Percentiles rank a stretch among this genome's conserved stretches.
phyloP scores from a whole-genome alignment of 441 rosid species.

The Populus hybrid region DNA sequence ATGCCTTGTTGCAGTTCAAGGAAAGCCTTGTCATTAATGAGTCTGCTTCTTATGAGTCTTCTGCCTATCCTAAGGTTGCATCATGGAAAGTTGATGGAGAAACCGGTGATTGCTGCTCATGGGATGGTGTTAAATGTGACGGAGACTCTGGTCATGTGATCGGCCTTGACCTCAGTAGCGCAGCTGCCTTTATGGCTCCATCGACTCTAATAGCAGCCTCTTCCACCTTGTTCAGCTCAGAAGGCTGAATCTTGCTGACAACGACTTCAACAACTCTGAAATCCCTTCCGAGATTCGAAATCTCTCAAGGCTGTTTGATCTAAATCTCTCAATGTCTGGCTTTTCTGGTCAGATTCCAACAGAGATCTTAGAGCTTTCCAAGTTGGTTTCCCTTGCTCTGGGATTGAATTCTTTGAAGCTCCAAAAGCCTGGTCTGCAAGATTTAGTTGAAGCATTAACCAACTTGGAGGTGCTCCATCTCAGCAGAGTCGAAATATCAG shows the following conservation, averaged over 20 bases:
- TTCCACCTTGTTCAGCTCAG: slow-evolving; percentile 21
- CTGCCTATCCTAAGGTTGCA: slow-evolving; percentile 5
- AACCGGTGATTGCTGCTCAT: slow-evolving; percentile 23
- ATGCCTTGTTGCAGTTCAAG: slow-evolving; percentile 27
- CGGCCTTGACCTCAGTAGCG: slow-evolving; percentile 15
- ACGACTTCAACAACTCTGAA: slow-evolving; percentile 12
- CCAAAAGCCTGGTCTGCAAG: background rate
- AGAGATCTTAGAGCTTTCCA: slow-evolving; percentile 12
- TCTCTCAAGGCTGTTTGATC: background rate
- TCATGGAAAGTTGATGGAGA: slow-evolving; percentile 8
- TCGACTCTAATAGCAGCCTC: slow-evolving; percentile 22
- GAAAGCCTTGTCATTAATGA: slow-evolving; percentile 6
- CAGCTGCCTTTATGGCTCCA: slow-evolving; percentile 22
- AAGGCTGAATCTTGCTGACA: slow-evolving; percentile 21
- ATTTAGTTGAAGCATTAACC: no score
- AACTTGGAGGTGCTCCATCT: no score
- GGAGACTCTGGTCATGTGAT: slow-evolving; percentile 23
- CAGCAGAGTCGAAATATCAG: no score
- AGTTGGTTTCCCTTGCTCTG: slow-evolving; percentile 21
- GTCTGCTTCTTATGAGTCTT: background rate
- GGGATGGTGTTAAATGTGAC: slow-evolving; percentile 35
- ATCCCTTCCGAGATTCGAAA: background rate
- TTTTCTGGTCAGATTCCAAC: background rate
- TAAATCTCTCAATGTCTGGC: background rate
- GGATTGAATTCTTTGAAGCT: background rate